Evolutionary conservation across 495 filamentous ascomycete species (phyloP).

Genomic region (Penicillium macrosclerotiorum): DNA sequence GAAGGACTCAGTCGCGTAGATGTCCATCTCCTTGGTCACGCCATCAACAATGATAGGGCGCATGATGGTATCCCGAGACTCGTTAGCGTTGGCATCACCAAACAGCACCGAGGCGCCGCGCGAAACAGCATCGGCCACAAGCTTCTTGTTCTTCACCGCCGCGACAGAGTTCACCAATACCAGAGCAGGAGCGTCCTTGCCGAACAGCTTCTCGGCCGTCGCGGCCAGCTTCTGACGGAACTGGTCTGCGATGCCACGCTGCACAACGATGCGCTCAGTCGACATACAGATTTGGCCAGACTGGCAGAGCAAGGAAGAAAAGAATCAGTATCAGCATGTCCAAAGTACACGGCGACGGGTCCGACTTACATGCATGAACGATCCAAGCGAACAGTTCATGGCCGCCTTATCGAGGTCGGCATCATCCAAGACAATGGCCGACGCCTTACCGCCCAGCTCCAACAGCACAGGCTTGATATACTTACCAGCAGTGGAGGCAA

Average conservation of each 20-base stretch:
- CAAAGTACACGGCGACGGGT: neutral
- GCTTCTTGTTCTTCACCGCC: slow-evolving; percentile 64
- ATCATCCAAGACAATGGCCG: slow-evolving; percentile 58
- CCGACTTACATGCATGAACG: slow-evolving; percentile 51
- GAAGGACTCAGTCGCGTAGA: slow-evolving; percentile 80
- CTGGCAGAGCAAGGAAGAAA: slow-evolving; percentile 18
- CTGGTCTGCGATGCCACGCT: slow-evolving; percentile 60
- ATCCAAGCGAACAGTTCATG: slow-evolving; percentile 46
- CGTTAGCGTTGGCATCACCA: slow-evolving; percentile 51
- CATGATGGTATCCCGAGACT: slow-evolving; percentile 54
- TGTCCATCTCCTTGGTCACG: slow-evolving; percentile 77
- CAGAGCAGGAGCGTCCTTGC: slow-evolving; percentile 48
- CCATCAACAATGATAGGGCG: slow-evolving; percentile 67
- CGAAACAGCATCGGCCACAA: slow-evolving; percentile 62
- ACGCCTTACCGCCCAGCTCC: slow-evolving; percentile 62
- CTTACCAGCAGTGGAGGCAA: slow-evolving; percentile 53
- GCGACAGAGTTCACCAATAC: slow-evolving; percentile 59
- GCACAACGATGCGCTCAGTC: slow-evolving; percentile 84
- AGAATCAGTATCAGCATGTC: neutral
- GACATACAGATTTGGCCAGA: slow-evolving; percentile 90
- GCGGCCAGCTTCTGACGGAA: slow-evolving; percentile 61
- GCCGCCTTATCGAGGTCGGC: slow-evolving; percentile 58
- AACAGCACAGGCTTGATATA: slow-evolving; percentile 60
- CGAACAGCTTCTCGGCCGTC: slow-evolving; percentile 45
- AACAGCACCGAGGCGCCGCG: slow-evolving; percentile 68